A percentile compares a stretch with the other conserved stretches of the same genome.
These are phyloP conservation scores for Fraxinus latifolia DNA, from an alignment of 305 asterid species.

Conservation along the genomic window DNA sequence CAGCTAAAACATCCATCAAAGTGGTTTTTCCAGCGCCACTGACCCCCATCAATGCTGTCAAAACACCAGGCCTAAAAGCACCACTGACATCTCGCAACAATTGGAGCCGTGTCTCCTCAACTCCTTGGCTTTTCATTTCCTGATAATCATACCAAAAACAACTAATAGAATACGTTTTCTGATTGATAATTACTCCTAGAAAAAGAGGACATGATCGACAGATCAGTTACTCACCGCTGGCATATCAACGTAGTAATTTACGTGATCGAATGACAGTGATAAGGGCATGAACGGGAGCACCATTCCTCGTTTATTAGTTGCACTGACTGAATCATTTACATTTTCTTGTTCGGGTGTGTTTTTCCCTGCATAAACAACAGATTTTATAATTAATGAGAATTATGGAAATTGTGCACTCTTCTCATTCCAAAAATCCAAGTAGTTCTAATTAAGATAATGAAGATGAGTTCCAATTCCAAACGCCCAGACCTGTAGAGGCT, in stretches of 20 bases:
- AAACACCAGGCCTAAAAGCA: slow-evolving; percentile 43
- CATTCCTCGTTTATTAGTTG: slow-evolving; percentile 42
- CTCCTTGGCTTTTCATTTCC: slow-evolving; percentile 49
- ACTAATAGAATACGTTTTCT: not conserved
- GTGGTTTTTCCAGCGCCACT: slow-evolving; percentile 59
- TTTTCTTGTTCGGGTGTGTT: slow-evolving; percentile 20
- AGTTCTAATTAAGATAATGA: not conserved
- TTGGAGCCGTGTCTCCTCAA: slow-evolving; percentile 35
- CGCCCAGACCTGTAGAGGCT: not conserved
- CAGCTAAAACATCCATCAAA: slow-evolving; percentile 54
- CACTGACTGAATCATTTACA: slow-evolving; percentile 3
- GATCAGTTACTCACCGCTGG: slow-evolving; percentile 40
- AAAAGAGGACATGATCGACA: not conserved
- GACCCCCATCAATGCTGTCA: slow-evolving; percentile 49
- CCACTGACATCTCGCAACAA: slow-evolving; percentile 46
- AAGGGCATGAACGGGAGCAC: slow-evolving; percentile 51
- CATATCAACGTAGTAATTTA: slow-evolving; percentile 56
- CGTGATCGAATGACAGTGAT: slow-evolving; percentile 42
- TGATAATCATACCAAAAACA: slow-evolving; percentile 8
- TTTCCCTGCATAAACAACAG: slow-evolving; percentile 12
- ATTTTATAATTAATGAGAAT: not conserved
- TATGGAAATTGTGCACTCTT: not conserved
- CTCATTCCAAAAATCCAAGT: not conserved
- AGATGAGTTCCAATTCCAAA: not conserved
- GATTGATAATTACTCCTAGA: not conserved